A percentile compares a stretch with the other conserved stretches of the same genome.
Evolutionary conservation across 768 basidiomycete genomes (phyloP).

Genomic region (Cubamyces lactineus): DNA sequence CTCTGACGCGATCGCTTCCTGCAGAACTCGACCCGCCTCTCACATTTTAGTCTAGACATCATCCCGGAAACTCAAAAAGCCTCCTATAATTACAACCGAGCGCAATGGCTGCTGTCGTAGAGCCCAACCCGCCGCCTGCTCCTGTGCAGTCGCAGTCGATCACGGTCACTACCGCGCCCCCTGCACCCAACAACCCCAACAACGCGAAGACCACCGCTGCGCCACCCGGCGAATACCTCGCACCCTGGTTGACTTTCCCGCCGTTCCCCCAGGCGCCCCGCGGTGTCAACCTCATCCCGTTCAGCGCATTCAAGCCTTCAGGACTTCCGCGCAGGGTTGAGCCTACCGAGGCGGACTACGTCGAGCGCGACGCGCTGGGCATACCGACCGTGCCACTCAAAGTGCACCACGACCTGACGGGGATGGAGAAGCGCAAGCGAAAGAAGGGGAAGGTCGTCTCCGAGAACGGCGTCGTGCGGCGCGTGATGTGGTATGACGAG

Average conservation of each 20-base stretch:
- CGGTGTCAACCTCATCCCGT: conserved; percentile 55
- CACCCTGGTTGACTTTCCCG: conserved; percentile 40
- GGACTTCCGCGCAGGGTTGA: conserved; percentile 60
- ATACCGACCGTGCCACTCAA: conserved; percentile 64
- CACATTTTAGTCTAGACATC: no score
- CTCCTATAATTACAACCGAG: background rate
- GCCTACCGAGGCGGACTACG: conserved; percentile 30
- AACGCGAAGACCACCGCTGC: conserved; percentile 3
- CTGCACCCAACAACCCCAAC: background rate
- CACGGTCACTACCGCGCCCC: conserved; percentile 13
- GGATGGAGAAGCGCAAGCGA: conserved; percentile 57
- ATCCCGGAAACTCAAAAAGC: background rate
- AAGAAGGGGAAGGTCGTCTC: conserved; percentile 42
- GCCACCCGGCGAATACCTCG: conserved; percentile 6
- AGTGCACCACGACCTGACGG: conserved; percentile 61
- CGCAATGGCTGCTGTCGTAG: background rate
- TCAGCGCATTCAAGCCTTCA: conserved; percentile 56
- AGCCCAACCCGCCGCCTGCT: background rate
- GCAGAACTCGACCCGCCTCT: background rate
- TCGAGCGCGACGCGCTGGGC: conserved; percentile 67
- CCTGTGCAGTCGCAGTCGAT: background rate
- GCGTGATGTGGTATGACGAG: conserved; percentile 64
- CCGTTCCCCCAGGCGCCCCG: conserved; percentile 51
- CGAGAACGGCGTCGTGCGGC: conserved; percentile 30
- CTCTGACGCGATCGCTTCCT: conserved; percentile 11